A percentile compares a stretch with the other conserved stretches of the same genome.
Evolutionary conservation across 2,329 filamentous ascomycete species (phyloP).

Genomic region (Fusarium sp.): DNA sequence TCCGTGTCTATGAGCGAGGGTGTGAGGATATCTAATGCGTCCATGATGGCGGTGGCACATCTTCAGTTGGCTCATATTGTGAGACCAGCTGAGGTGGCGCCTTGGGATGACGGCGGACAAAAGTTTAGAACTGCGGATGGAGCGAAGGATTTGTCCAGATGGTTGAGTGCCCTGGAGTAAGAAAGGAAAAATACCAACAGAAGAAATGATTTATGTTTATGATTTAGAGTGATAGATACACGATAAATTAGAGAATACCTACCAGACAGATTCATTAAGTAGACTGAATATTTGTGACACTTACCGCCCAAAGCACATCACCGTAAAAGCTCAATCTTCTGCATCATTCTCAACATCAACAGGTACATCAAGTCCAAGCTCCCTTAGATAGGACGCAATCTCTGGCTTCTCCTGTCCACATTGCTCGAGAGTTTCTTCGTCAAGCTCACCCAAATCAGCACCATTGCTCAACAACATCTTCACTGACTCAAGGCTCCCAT

Average conservation of each 20-base stretch:
- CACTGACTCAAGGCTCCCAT: too few relatives aligned
- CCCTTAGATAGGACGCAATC: too few relatives aligned
- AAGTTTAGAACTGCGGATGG: constrained; percentile 20
- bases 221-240: background rate
- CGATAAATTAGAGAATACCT: background rate
- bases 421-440: too few relatives aligned
- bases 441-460: too few relatives aligned
- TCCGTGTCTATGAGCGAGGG: constrained; percentile 18
- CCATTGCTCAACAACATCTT: too few relatives aligned
- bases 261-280: too few relatives aligned
- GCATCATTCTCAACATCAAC: too few relatives aligned
- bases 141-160: constrained; percentile 19
- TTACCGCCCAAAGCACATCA: too few relatives aligned
- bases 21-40: constrained; percentile 11
- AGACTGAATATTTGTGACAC: too few relatives aligned
- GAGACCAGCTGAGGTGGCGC: constrained; percentile 7
- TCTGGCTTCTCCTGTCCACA: too few relatives aligned
- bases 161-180: constrained; percentile 24
- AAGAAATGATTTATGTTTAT: background rate
- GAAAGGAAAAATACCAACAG: background rate
- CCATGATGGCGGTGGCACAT: constrained; percentile 18
- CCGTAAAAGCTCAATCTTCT: too few relatives aligned
- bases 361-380: too few relatives aligned
- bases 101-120: constrained; percentile 28
- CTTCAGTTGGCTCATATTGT: constrained; percentile 29